Conservation (phyloP, 495 filamentous ascomycete genomes). For the Penicillium cosmopolitanum region DNA sequence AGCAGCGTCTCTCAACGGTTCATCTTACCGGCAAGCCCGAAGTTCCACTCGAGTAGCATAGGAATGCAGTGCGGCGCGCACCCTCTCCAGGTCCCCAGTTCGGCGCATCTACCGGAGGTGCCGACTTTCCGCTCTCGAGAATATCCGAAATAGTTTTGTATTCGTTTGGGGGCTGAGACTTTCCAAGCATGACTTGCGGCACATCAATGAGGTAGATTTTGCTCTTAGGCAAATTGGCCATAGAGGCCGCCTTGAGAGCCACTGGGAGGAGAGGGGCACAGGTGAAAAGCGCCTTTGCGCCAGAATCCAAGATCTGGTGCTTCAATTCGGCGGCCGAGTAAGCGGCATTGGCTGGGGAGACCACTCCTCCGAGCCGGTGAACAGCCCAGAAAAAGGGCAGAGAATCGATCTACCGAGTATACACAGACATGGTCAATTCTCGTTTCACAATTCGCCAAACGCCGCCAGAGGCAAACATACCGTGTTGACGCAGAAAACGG, state of each 20-base stretch:
- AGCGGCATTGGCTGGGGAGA: constrained; percentile 80
- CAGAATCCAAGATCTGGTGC: constrained; percentile 77
- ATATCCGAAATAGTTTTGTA: constrained; percentile 76
- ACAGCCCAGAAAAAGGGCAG: constrained; percentile 74
- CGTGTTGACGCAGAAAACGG: constrained; percentile 79
- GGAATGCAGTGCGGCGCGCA: constrained; percentile 73
- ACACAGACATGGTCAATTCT: neutral
- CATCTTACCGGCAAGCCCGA: constrained; percentile 73
- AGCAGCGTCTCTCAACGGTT: neutral
- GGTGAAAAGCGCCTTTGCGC: constrained; percentile 77
- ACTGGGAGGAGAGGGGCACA: constrained; percentile 73
- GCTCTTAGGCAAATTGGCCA: constrained; percentile 68
- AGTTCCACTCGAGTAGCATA: constrained; percentile 90
- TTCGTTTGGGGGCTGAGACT: constrained; percentile 46
- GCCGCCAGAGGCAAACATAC: constrained; percentile 48
- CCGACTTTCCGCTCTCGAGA: constrained; percentile 62
- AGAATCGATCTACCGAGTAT: constrained; percentile 69
- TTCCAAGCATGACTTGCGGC: constrained; percentile 55
- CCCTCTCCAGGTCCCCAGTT: constrained; percentile 77
- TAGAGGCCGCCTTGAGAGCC: constrained; percentile 69
- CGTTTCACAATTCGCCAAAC: neutral
- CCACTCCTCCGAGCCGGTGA: constrained; percentile 75
- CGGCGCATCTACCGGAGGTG: constrained; percentile 65
- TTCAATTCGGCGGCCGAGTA: constrained; percentile 77
- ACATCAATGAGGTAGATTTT: constrained; percentile 76